Conservation (phyloP, 2,329 filamentous ascomycete genomes). For the Myriangium duriaei region DNA sequence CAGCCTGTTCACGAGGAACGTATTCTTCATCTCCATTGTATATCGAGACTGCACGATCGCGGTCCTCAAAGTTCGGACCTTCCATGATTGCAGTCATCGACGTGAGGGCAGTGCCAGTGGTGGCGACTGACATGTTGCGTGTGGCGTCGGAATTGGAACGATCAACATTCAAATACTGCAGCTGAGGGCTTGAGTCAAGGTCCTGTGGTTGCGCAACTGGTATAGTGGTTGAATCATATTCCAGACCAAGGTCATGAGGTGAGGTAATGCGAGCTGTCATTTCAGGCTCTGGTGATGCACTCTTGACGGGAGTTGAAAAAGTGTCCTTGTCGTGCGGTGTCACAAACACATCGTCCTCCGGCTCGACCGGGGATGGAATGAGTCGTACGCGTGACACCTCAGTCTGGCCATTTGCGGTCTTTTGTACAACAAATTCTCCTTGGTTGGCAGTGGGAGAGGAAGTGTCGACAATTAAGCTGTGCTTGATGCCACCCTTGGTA, state of each 20-base stretch:
- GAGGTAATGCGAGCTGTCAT: constrained; percentile 36
- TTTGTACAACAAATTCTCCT: constrained; percentile 2
- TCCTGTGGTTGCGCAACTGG: constrained; percentile 35
- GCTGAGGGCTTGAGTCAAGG: constrained; percentile 23
- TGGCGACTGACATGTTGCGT: constrained; percentile 8
- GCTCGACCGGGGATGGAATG: background rate
- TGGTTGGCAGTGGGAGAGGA: constrained; percentile 1
- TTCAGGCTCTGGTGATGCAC: constrained; percentile 27
- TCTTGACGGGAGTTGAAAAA: constrained; percentile 11
- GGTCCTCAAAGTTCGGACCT: constrained; percentile 54
- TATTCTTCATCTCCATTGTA: constrained; percentile 77
- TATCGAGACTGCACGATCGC: constrained; percentile 66
- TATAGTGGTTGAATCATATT: constrained; percentile 27
- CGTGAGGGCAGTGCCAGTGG: constrained; percentile 8
- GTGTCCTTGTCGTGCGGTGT: constrained; percentile 5
- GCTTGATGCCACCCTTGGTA: constrained; percentile 1
- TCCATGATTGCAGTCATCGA: constrained; percentile 13
- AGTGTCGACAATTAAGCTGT: constrained; percentile 6
- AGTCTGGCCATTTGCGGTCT: background rate
- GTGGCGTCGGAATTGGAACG: constrained; percentile 2
- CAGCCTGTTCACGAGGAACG: constrained; percentile 65
- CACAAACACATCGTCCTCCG: constrained; percentile 3
- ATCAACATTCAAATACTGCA: constrained; percentile 1
- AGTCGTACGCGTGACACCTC: background rate
- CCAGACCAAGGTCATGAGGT: constrained; percentile 21